These are phyloP conservation scores for Aspergillus amoenus DNA, from an alignment of 2,329 filamentous ascomycete species.

Conservation along the genomic window DNA sequence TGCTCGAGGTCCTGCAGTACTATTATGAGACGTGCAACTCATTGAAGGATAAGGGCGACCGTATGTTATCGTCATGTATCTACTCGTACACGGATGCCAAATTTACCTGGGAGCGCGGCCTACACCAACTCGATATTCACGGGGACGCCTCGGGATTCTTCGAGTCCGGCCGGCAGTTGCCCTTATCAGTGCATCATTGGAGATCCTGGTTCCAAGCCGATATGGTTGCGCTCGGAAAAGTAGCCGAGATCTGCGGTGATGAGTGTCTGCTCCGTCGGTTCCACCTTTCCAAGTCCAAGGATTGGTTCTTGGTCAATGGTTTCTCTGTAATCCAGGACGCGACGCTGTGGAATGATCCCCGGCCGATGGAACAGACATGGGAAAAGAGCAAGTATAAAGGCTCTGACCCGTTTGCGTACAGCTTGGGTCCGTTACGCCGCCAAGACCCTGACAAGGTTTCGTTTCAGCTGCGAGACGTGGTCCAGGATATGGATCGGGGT, in stretches of 20 bases:
- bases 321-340: slow-evolving; percentile 55
- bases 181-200: slow-evolving; percentile 34
- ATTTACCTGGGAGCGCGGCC: slow-evolving; percentile 50
- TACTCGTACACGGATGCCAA: slow-evolving; percentile 51
- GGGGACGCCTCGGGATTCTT: slow-evolving; percentile 57
- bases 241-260: slow-evolving; percentile 15
- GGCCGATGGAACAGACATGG: slow-evolving; percentile 54
- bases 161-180: slow-evolving; percentile 50
- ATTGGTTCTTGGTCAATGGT: slow-evolving; percentile 50
- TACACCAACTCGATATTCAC: slow-evolving; percentile 56
- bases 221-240: slow-evolving; percentile 14
- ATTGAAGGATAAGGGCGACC: slow-evolving; percentile 48
- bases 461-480: slow-evolving; percentile 46
- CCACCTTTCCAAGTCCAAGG: slow-evolving; percentile 9
- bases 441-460: slow-evolving; percentile 49
- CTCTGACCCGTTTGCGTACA: slow-evolving; percentile 47
- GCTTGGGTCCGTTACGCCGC: slow-evolving; percentile 49
- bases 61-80: slow-evolving; percentile 55
- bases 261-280: slow-evolving; percentile 16
- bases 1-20: slow-evolving; percentile 48
- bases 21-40: slow-evolving; percentile 49
- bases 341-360: slow-evolving; percentile 35
- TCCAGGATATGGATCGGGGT: slow-evolving; percentile 32
- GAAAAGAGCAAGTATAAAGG: slow-evolving; percentile 38
- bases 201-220: slow-evolving; percentile 20